Evolutionary conservation across 2,329 filamentous ascomycete species (phyloP), one percentile per base, ranked within the genome.

Genomic region (Ophiostoma pallidulum): DNA sequence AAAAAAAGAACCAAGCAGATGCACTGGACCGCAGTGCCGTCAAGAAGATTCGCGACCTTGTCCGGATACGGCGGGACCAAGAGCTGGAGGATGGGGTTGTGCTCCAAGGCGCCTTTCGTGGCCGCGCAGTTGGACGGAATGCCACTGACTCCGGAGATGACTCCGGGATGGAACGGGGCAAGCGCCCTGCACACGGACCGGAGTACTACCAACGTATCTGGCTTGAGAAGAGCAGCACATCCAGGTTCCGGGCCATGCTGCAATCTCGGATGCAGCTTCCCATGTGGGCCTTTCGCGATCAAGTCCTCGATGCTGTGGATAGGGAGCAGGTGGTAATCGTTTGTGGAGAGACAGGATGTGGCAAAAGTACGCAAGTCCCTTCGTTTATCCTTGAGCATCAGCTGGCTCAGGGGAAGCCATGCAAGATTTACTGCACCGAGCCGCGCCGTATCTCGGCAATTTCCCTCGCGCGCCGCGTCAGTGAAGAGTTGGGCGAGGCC

Each of bases 351-450:
- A 98, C 92, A 3, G 92, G 92, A 56, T 96, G 85, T 62, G 92
- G 92, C 54, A 98, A 98, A 70, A 96, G 89, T 64, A 98, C 92
- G 0, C 92, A 98, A 59, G 84, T 96, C n/a, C 92, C 92, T 5
- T 83, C 90, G 0, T 97, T 94, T 60, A 78, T 98, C 46, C 71
- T 98, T 8, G 92, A 98, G 63, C 80, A 95, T 58, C 84, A 96
- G 59, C 75, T 98, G 42, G 77, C 80, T 3, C 77, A 83, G 53
- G 91, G 90, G 4, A 83, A 80, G 54, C 71, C 79, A 5, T 97
- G 90, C 66, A 96, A 94, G 59, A 82, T 98, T 10, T 97, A 91
- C 62, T 95, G 92, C 61, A 96, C 92, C 0, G 90, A 98, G 62
- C 92, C 92, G 31, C 81, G 92, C 37, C 82, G 92, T 61, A 98